Percentiles rank a stretch among this genome's conserved stretches.
Evolutionary conservation across 495 filamentous ascomycete species (phyloP).

Genomic region (Articulospora tetracladia): DNA sequence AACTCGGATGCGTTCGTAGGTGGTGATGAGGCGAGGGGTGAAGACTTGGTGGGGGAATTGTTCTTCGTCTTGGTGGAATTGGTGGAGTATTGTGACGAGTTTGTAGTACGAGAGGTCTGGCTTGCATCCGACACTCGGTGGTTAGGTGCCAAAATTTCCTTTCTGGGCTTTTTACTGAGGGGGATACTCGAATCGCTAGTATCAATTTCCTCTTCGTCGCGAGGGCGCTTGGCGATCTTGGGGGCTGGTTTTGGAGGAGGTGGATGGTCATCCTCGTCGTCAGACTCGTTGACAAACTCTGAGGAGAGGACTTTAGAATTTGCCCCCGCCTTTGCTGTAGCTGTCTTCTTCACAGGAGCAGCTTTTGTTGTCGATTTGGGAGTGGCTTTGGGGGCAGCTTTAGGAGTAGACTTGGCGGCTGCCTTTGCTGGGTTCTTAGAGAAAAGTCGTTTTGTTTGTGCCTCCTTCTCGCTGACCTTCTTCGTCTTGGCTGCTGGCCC

Average conservation of each 20-base stretch:
- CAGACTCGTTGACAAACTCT: slow-evolving; percentile 73
- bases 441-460: slow-evolving; percentile 57
- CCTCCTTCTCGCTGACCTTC: slow-evolving; percentile 57
- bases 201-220: slow-evolving; percentile 23
- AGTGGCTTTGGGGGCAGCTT: slow-evolving; percentile 41
- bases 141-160: slow-evolving; percentile 21
- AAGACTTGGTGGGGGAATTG: slow-evolving; percentile 57
- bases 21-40: slow-evolving; percentile 70
- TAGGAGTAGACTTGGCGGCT: slow-evolving; percentile 39
- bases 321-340: slow-evolving; percentile 43
- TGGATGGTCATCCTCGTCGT: slow-evolving; percentile 58
- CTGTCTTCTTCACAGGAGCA: slow-evolving; percentile 32
- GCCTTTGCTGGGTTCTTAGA: slow-evolving; percentile 47
- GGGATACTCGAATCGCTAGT: slow-evolving; percentile 24
- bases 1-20: slow-evolving; percentile 71
- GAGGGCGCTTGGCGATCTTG: slow-evolving; percentile 23
- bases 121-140: slow-evolving; percentile 44
- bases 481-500: slow-evolving; percentile 44
- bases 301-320: slow-evolving; percentile 59
- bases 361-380: slow-evolving; percentile 40
- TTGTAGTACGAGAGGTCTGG: slow-evolving; percentile 32
- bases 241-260: slow-evolving; percentile 27
- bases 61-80: slow-evolving; percentile 15
- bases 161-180: slow-evolving; percentile 22
- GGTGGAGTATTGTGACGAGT: slow-evolving; percentile 25